These are phyloP conservation scores for Dryas alaskensis DNA, from an alignment of 306 rosid species.

Conservation along the genomic window DNA sequence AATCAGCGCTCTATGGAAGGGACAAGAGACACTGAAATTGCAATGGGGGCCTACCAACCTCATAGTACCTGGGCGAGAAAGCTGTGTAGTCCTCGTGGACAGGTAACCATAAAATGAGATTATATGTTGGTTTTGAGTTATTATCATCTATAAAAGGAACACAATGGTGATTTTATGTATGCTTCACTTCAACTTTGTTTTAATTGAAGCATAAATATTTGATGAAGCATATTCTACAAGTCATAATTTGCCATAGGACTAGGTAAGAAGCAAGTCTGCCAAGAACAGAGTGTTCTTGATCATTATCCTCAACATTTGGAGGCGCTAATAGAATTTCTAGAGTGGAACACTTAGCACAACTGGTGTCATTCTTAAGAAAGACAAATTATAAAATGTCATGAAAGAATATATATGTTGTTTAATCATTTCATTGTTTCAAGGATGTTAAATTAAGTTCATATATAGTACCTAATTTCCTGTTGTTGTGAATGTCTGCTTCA, in stretches of 20 bases:
- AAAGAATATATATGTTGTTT: not conserved
- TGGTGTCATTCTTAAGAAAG: not conserved
- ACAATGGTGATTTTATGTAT: not conserved
- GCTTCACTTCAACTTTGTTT: not conserved
- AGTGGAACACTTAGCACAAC: too few species aligned
- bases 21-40: slow-evolving; percentile 98
- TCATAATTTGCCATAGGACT: not conserved
- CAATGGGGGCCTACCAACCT: slow-evolving; percentile 97
- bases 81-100: slow-evolving; percentile 59
- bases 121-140: not conserved
- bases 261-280: not conserved
- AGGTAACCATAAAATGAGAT: slow-evolving; percentile 40
- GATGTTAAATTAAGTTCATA: not conserved
- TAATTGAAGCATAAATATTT: too few species aligned
- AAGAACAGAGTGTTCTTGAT: not conserved
- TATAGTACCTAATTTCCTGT: not conserved
- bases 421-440: not conserved
- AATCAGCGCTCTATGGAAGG: slow-evolving; percentile 99
- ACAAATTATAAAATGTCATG: not conserved
- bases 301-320: not conserved
- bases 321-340: not conserved
- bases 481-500: slow-evolving; percentile 11
- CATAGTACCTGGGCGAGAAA: slow-evolving; percentile 75
- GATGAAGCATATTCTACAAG: not conserved
- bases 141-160: not conserved